Conservation (phyloP, 495 filamentous ascomycete genomes). For the Lepraria neglecta region DNA sequence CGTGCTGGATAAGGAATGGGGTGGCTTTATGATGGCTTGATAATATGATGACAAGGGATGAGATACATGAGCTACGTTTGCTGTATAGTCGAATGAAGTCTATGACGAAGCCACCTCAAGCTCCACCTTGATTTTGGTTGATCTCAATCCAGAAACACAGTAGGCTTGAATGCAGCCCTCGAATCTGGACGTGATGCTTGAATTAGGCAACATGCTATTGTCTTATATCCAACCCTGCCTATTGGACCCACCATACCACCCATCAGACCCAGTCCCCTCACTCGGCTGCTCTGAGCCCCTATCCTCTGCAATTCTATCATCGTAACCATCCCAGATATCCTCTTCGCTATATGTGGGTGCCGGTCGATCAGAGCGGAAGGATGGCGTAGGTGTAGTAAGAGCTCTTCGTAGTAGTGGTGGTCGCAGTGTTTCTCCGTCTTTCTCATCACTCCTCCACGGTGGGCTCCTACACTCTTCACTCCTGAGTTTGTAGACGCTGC, state of each 20-base stretch:
- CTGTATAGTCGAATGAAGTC: not conserved
- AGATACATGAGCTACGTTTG: not conserved
- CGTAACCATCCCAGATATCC: too few relatives aligned
- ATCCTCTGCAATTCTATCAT: too few relatives aligned
- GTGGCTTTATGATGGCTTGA: not conserved
- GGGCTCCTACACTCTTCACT: not conserved
- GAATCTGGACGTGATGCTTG: too few relatives aligned
- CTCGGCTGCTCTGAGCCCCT: too few relatives aligned
- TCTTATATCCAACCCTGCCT: too few relatives aligned
- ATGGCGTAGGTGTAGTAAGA: not conserved
- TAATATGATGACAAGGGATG: not conserved
- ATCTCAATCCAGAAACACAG: not conserved
- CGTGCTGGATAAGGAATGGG: not conserved
- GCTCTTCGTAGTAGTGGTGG: not conserved
- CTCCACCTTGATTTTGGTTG: not conserved
- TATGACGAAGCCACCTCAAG: not conserved
- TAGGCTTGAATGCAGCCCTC: too few relatives aligned
- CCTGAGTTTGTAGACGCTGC: not conserved
- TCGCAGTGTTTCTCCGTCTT: not conserved
- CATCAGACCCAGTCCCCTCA: too few relatives aligned
- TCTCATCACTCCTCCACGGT: not conserved
- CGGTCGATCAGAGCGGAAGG: not conserved
- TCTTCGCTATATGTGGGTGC: not conserved
- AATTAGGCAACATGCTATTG: too few relatives aligned
- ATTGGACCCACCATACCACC: too few relatives aligned